Conservation (phyloP, 129 eudicot genomes). For the Solidago caesia region DNA sequence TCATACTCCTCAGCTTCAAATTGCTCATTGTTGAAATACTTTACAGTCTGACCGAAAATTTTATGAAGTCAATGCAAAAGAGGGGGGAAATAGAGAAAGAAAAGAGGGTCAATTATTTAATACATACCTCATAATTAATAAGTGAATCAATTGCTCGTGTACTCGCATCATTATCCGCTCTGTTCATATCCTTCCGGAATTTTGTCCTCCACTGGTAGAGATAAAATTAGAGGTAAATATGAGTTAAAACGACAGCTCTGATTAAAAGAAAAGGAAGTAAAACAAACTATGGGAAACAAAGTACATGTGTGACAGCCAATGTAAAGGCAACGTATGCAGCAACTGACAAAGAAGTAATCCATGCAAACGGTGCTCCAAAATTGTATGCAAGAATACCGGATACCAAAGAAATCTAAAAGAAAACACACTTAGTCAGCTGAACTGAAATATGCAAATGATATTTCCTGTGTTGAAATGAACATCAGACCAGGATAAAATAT, state of each 20-base stretch:
- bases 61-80: constrained; percentile 12
- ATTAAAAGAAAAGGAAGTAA: constrained; percentile 1
- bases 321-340: constrained; percentile 85
- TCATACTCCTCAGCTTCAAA: constrained; percentile 86
- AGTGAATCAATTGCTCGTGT: constrained; percentile 94
- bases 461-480: constrained; percentile 7
- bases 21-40: constrained; percentile 89
- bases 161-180: constrained; percentile 95
- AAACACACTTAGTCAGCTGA: constrained; percentile 31
- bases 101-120: constrained; percentile 17
- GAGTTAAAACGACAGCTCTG: constrained; percentile 12
- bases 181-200: constrained; percentile 91
- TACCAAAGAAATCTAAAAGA: constrained; percentile 85
- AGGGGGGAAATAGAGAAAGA: background rate
- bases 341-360: constrained; percentile 90
- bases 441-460: constrained; percentile 10
- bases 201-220: constrained; percentile 87
- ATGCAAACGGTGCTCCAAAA: constrained; percentile 95
- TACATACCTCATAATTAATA: constrained; percentile 82
- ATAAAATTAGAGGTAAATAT: constrained; percentile 7
- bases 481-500: background rate
- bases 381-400: constrained; percentile 95
- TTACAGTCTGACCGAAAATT: constrained; percentile 67
- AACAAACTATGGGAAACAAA: background rate
- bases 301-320: constrained; percentile 82